A percentile compares a stretch with the other conserved stretches of the same genome.
Conservation (phyloP, 2,329 filamentous ascomycete species). For the Colletotrichum orbiculare region DNA sequence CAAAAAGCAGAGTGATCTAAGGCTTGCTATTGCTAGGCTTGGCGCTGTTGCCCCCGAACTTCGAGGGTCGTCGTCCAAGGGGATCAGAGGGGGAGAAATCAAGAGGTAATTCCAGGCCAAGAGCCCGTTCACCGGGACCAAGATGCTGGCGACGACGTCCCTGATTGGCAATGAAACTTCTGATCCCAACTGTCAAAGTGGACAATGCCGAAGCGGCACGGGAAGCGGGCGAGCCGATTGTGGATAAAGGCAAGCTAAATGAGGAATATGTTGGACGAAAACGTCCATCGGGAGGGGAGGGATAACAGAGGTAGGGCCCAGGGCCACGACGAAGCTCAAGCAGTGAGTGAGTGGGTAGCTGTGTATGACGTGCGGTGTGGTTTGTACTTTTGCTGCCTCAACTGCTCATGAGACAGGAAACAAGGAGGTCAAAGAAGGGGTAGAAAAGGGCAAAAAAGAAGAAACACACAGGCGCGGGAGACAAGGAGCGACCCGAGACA, state of each 20-base stretch:
- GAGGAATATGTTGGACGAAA: conserved; percentile 30
- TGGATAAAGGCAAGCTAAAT: conserved; percentile 19
- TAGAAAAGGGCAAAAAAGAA: conserved; percentile 1
- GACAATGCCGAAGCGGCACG: conserved; percentile 28
- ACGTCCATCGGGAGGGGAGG: conserved; percentile 27
- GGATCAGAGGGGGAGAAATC: neutral
- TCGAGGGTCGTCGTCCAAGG: neutral
- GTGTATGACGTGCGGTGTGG: neutral
- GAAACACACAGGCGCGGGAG: conserved; percentile 18
- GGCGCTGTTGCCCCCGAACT: no score
- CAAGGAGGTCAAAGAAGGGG: conserved; percentile 4
- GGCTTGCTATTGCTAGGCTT: no score
- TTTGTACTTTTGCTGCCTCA: neutral
- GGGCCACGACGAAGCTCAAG: conserved; percentile 15
- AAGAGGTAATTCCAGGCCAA: conserved; percentile 4
- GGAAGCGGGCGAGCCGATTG: conserved; percentile 32
- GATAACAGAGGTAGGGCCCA: neutral
- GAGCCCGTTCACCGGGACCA: conserved; percentile 13
- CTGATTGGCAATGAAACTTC: conserved; percentile 25
- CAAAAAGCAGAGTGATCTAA: no score
- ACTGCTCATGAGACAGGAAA: neutral
- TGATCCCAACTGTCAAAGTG: conserved; percentile 25
- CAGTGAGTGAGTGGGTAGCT: neutral
- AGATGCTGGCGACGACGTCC: conserved; percentile 27
- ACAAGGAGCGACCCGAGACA: conserved; percentile 33